Conservation (phyloP, 2,329 filamentous ascomycete genomes). For the Sclerotinia subarctica region DNA sequence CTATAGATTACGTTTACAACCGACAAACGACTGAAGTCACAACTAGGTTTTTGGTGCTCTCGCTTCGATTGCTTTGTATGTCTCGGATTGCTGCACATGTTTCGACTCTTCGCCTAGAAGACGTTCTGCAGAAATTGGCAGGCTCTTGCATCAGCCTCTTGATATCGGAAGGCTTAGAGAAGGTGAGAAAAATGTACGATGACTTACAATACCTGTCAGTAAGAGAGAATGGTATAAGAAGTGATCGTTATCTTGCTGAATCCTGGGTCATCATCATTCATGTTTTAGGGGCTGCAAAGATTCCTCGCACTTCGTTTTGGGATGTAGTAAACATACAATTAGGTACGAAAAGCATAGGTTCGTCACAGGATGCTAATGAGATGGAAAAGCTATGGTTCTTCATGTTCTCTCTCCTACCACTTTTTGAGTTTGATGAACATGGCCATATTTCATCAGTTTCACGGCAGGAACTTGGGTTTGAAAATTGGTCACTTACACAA, state of each 20-base stretch:
- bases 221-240: constrained; percentile 52
- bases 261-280: constrained; percentile 60
- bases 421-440: constrained; percentile 55
- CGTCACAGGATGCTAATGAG: constrained; percentile 43
- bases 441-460: constrained; percentile 48
- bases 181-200: constrained; percentile 48
- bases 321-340: constrained; percentile 51
- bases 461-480: constrained; percentile 43
- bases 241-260: constrained; percentile 46
- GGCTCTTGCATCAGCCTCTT: constrained; percentile 43
- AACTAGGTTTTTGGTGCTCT: constrained; percentile 38
- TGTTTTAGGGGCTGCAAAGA: constrained; percentile 48
- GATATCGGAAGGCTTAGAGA: constrained; percentile 43
- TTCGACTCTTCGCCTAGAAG: constrained; percentile 45
- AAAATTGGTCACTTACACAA: constrained; percentile 61
- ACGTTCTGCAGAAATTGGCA: constrained; percentile 46
- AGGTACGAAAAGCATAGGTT: constrained; percentile 39
- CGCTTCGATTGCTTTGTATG: constrained; percentile 44
- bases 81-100: constrained; percentile 36
- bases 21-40: constrained; percentile 26
- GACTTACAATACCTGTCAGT: constrained; percentile 46
- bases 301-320: constrained; percentile 59
- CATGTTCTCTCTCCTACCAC: constrained; percentile 59
- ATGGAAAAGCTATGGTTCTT: constrained; percentile 58
- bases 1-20: not conserved